Conservation (phyloP, 2,329 filamentous ascomycete species). For the Monosporascus sp. region DNA sequence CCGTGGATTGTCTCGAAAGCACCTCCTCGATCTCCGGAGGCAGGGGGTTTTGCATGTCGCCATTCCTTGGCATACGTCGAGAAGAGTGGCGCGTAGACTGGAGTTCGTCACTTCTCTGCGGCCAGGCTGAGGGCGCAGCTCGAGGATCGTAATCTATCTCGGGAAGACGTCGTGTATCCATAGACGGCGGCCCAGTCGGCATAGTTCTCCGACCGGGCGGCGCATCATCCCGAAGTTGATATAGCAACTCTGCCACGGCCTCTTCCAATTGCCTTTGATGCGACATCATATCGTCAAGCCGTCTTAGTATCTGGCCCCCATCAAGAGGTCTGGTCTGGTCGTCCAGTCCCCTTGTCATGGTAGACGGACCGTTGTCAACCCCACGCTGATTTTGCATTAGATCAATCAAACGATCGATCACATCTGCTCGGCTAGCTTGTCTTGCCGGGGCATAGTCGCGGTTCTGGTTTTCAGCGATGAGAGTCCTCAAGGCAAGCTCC, state of each 20-base stretch:
- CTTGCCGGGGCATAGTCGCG: background rate
- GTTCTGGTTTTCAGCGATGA: background rate
- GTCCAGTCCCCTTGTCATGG: background rate
- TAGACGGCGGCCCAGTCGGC: background rate
- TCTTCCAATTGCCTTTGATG: conserved; percentile 1
- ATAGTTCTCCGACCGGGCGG: background rate
- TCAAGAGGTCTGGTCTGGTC: background rate
- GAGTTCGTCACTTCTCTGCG: background rate
- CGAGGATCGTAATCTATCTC: background rate
- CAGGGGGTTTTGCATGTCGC: background rate
- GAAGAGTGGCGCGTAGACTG: background rate
- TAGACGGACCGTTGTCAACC: background rate
- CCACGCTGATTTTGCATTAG: background rate
- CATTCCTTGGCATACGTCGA: background rate
- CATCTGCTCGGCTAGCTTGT: background rate
- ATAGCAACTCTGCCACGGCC: background rate
- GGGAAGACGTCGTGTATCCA: background rate
- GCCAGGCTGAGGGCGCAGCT: background rate
- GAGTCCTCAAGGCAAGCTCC: background rate
- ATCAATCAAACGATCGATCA: background rate
- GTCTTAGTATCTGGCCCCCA: background rate
- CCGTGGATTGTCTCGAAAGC: conserved; percentile 1
- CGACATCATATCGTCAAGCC: conserved; percentile 1
- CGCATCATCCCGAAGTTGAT: background rate
- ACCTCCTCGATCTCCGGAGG: background rate